These are phyloP conservation scores for Margaritispora aquatica DNA, from an alignment of 495 filamentous ascomycete species.

Conservation along the genomic window DNA sequence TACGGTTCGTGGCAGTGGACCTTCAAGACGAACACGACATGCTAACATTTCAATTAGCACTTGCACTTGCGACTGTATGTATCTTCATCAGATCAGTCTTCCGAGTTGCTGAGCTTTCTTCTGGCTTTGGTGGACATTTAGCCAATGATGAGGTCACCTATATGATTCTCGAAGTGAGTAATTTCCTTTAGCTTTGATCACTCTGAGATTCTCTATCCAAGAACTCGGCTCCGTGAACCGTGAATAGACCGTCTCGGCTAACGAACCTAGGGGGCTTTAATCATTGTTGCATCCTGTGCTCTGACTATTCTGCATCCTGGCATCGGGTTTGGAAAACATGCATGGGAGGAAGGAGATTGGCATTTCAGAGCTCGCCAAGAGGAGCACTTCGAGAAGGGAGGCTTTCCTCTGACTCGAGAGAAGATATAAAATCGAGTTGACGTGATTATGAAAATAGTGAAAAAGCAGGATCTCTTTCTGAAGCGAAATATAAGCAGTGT, in stretches of 20 bases:
- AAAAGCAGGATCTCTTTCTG: too few species aligned
- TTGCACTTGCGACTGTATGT: slow-evolving; percentile 17
- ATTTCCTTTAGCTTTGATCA: too few species aligned
- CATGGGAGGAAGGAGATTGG: background rate
- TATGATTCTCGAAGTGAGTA: slow-evolving; percentile 27
- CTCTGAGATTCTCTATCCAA: too few species aligned
- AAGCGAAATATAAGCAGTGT: too few species aligned
- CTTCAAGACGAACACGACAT: background rate
- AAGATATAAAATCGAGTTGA: background rate
- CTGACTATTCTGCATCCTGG: background rate
- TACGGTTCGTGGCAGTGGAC: background rate
- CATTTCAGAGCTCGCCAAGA: background rate
- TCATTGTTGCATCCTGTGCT: background rate
- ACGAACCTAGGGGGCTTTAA: background rate
- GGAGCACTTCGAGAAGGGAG: background rate
- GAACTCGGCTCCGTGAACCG: background rate
- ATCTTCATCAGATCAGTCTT: slow-evolving; percentile 29
- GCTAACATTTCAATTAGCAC: slow-evolving; percentile 25
- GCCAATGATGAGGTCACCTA: slow-evolving; percentile 27
- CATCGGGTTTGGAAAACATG: background rate
- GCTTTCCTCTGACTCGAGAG: background rate
- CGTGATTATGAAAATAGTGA: background rate
- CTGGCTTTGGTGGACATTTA: slow-evolving; percentile 26
- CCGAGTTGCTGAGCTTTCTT: slow-evolving; percentile 27
- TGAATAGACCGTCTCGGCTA: background rate